These are phyloP conservation scores for Cetradonia linearis DNA, from an alignment of 495 filamentous ascomycete species.

Conservation along the genomic window DNA sequence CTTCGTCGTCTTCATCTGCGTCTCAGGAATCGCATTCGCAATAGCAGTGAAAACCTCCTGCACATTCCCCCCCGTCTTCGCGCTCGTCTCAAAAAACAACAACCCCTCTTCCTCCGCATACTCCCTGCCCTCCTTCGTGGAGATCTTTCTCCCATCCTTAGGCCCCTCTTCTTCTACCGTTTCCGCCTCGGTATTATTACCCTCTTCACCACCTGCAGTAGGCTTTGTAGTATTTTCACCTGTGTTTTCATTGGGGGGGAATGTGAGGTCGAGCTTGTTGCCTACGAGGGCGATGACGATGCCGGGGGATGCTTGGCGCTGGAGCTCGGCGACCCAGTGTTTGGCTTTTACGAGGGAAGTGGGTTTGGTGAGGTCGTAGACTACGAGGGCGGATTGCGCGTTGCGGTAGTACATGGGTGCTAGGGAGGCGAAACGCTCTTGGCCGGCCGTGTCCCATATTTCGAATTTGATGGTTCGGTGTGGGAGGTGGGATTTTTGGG, in stretches of 20 bases:
- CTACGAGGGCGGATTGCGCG: slow-evolving; percentile 94
- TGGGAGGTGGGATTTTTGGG: slow-evolving; percentile 95
- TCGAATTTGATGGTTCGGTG: slow-evolving; percentile 98
- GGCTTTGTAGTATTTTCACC: slow-evolving; percentile 20
- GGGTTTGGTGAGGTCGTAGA: slow-evolving; percentile 97
- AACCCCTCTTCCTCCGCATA: slow-evolving; percentile 93
- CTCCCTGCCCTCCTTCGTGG: slow-evolving; percentile 74
- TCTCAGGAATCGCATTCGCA: slow-evolving; percentile 93
- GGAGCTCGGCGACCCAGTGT: slow-evolving; percentile 97
- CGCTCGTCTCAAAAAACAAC: slow-evolving; percentile 95
- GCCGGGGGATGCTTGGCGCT: slow-evolving; percentile 92
- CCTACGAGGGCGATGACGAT: slow-evolving; percentile 97
- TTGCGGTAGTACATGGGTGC: slow-evolving; percentile 99
- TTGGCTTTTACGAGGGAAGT: slow-evolving; percentile 92
- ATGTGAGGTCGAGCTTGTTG: slow-evolving; percentile 88
- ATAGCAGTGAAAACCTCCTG: slow-evolving; percentile 97
- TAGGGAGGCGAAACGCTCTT: slow-evolving; percentile 93
- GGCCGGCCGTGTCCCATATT: slow-evolving; percentile 98
- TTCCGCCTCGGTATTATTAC: slow-evolving; percentile 31
- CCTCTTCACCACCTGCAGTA: slow-evolving; percentile 27
- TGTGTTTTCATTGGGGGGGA: slow-evolving; percentile 32
- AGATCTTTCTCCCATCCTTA: slow-evolving; percentile 74
- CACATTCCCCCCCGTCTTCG: slow-evolving; percentile 90
- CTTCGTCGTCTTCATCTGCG: slow-evolving; percentile 78
- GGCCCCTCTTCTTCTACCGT: slow-evolving; percentile 49